A percentile compares a stretch with the other conserved stretches of the same genome.
Evolutionary conservation across 2,329 filamentous ascomycete genomes (phyloP).

Genomic region (Didymella segeticola): DNA sequence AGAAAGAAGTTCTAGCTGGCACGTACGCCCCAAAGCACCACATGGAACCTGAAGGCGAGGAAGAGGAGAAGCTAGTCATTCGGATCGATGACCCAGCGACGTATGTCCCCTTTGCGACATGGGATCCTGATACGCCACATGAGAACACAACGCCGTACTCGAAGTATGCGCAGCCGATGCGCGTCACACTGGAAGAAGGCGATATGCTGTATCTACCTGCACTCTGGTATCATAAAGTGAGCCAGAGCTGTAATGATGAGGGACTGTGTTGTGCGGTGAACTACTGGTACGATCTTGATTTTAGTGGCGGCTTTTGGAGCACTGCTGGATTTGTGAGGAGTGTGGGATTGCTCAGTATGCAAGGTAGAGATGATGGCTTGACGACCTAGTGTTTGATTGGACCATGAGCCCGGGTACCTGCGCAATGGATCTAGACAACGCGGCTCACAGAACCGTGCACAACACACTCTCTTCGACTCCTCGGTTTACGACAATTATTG

Average conservation of each 20-base stretch:
- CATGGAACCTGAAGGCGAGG: conserved; percentile 24
- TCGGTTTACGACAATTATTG: neutral
- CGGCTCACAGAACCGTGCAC: neutral
- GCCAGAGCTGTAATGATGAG: conserved; percentile 71
- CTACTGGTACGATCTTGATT: conserved; percentile 88
- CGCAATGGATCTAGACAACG: neutral
- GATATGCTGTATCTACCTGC: conserved; percentile 85
- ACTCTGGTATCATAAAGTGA: conserved; percentile 84
- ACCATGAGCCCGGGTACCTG: neutral
- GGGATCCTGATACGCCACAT: conserved; percentile 71
- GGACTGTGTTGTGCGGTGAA: conserved; percentile 80
- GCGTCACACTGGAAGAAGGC: conserved; percentile 72
- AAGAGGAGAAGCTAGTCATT: conserved; percentile 31
- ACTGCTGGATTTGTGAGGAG: conserved; percentile 59
- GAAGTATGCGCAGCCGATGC: conserved; percentile 63
- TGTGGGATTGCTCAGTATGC: conserved; percentile 34
- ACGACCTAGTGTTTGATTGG: neutral
- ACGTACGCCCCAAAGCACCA: conserved; percentile 59
- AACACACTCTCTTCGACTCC: neutral
- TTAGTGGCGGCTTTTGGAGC: conserved; percentile 72
- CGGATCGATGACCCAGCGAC: conserved; percentile 47
- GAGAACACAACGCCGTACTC: conserved; percentile 63
- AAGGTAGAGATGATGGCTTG: neutral
- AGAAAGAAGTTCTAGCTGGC: conserved; percentile 63
- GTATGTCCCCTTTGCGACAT: conserved; percentile 71